A percentile compares a stretch with the other conserved stretches of the same genome.
Conservation (phyloP, 495 filamentous ascomycete species). For the Aspergillus mulundensis region DNA sequence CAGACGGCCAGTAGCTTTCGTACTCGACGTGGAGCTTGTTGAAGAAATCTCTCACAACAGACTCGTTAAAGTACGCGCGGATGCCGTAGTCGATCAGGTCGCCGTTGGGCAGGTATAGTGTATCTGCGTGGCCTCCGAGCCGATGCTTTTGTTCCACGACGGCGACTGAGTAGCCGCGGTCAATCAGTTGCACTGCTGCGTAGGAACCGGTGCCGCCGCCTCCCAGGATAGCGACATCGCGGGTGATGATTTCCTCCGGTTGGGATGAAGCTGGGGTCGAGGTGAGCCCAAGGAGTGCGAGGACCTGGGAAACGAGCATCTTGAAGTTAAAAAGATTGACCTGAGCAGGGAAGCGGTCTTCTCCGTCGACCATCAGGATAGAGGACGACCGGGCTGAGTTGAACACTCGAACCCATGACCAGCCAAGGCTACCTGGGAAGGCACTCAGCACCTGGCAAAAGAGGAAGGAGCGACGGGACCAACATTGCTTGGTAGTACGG, state of each 20-base stretch:
- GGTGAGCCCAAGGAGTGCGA: not conserved
- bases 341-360: no score
- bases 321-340: no score
- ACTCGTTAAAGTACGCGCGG: constrained; percentile 32
- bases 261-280: not conserved
- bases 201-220: constrained; percentile 47
- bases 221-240: constrained; percentile 42
- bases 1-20: constrained; percentile 7
- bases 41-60: constrained; percentile 36
- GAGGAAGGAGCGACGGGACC: not conserved
- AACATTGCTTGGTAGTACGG: no score
- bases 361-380: no score
- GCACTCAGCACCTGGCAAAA: no score
- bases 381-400: no score
- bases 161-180: constrained; percentile 33
- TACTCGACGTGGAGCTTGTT: constrained; percentile 31
- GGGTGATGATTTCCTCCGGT: not conserved
- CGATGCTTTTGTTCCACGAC: constrained; percentile 29
- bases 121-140: constrained; percentile 36
- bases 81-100: constrained; percentile 36
- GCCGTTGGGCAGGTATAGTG: constrained; percentile 34
- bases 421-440: no score
- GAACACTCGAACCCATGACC: no score
- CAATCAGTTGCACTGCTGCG: constrained; percentile 42
- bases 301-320: not conserved